Evolutionary conservation across 1,139 yeast genomes (phyloP).

Genomic region (Hanseniaspora gamundiae): DNA sequence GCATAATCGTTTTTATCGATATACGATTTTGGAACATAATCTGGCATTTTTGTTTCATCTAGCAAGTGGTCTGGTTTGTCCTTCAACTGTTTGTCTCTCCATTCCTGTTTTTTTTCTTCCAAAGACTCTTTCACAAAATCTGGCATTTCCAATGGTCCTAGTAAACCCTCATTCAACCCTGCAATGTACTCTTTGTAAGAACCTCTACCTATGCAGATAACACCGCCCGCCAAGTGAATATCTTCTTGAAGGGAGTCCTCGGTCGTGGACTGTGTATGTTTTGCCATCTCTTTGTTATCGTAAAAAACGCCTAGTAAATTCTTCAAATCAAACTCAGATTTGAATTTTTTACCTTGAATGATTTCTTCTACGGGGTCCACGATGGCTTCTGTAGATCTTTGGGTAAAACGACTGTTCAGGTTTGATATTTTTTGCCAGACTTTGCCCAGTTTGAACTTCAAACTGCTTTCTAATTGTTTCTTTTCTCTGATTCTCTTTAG

Average conservation of each 20-base stretch:
- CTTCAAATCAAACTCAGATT: conserved; percentile 37
- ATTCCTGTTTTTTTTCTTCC: conserved; percentile 4
- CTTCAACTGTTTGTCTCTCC: conserved; percentile 7
- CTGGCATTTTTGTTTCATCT: conserved; percentile 11
- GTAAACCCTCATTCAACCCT: conserved; percentile 88
- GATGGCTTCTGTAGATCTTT: conserved; percentile 8
- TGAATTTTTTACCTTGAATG: conserved; percentile 22
- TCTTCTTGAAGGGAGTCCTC: conserved; percentile 36
- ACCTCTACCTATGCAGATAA: conserved; percentile 88
- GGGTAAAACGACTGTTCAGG: not conserved
- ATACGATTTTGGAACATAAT: conserved; percentile 51
- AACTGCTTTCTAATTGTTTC: conserved; percentile 11
- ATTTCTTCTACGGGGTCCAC: conserved; percentile 17
- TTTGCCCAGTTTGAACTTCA: conserved; percentile 6
- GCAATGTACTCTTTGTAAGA: conserved; percentile 84
- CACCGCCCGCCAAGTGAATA: conserved; percentile 59
- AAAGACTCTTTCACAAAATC: conserved; percentile 9
- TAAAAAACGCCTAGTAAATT: conserved; percentile 50
- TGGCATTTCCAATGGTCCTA: conserved; percentile 81
- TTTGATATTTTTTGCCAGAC: not conserved
- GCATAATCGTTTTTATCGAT: conserved; percentile 46
- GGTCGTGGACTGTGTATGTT: conserved; percentile 27
- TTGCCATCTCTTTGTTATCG: conserved; percentile 22
- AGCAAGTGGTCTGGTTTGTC: conserved; percentile 6
- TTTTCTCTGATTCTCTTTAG: conserved; percentile 10